Percentiles rank a stretch among this genome's conserved stretches.
These are phyloP conservation scores for Phytophthora podocarpi DNA, from an alignment of 352 stramenopile genomes.

Conservation along the genomic window DNA sequence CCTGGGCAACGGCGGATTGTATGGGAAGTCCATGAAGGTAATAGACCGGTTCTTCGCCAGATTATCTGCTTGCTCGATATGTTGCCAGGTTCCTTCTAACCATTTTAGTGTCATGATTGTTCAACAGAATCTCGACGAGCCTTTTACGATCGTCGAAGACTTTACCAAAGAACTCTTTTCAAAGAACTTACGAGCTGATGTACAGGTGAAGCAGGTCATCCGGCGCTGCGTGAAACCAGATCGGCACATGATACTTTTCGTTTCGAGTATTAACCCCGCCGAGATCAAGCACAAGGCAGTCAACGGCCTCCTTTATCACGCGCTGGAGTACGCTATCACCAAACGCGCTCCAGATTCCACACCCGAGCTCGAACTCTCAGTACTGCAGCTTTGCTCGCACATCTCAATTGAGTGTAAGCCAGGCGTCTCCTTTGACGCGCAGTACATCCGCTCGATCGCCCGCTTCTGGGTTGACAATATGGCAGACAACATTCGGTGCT, in stretches of 20 bases:
- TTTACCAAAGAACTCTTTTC: slow-evolving; percentile 20
- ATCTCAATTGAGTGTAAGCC: slow-evolving; percentile 45
- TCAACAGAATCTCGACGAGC: slow-evolving; percentile 20
- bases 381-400: slow-evolving; percentile 52
- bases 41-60: no score
- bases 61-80: no score
- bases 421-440: slow-evolving; percentile 18
- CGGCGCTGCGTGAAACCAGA: slow-evolving; percentile 15
- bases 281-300: slow-evolving; percentile 21
- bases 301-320: slow-evolving; percentile 6
- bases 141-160: slow-evolving; percentile 24
- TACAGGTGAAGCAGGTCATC: slow-evolving; percentile 21
- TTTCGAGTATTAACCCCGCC: slow-evolving; percentile 9
- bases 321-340: slow-evolving; percentile 34
- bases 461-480: slow-evolving; percentile 44
- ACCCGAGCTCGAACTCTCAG: slow-evolving; percentile 22
- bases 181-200: slow-evolving; percentile 16
- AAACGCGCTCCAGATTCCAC: slow-evolving; percentile 24
- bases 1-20: slow-evolving; percentile 17
- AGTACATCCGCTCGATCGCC: slow-evolving; percentile 31
- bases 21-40: slow-evolving; percentile 22
- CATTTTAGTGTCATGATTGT: no score
- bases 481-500: slow-evolving; percentile 32
- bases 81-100: no score
- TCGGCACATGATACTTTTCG: slow-evolving; percentile 12